These are phyloP conservation scores for Neospora caninum DNA, from an alignment of 169 alveolate species.

Conservation along the genomic window DNA sequence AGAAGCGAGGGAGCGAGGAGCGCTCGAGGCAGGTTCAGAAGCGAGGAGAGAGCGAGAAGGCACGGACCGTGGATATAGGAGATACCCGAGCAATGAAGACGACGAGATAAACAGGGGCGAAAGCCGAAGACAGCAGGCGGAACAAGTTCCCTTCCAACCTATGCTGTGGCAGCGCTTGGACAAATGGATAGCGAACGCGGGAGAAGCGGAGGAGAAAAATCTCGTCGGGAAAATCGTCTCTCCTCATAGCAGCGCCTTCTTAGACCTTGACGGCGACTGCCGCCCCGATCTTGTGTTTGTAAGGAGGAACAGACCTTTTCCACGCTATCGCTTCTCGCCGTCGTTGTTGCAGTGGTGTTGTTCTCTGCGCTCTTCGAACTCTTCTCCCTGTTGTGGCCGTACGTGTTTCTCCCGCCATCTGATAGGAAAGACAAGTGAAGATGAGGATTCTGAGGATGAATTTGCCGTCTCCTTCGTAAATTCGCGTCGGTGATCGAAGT, in stretches of 20 bases:
- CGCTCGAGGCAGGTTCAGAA: too few relatives aligned
- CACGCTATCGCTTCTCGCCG: not conserved
- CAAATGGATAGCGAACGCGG: slow-evolving; percentile 11
- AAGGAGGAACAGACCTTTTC: not conserved
- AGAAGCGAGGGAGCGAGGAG: not conserved
- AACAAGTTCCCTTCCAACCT: not conserved
- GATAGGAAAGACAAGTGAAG: too few relatives aligned
- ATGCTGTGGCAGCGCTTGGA: not conserved
- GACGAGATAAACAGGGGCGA: not conserved
- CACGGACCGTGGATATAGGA: not conserved
- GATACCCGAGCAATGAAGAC: not conserved
- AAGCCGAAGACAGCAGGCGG: not conserved
- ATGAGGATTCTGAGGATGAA: too few relatives aligned
- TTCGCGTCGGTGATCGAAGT: too few relatives aligned
- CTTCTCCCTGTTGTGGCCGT: too few relatives aligned
- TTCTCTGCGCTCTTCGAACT: too few relatives aligned
- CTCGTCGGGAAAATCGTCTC: not conserved
- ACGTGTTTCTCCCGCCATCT: too few relatives aligned
- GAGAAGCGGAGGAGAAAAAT: slow-evolving; percentile 25
- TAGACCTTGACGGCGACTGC: slow-evolving; percentile 55
- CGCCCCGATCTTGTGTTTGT: slow-evolving; percentile 45
- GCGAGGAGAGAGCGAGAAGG: not conserved
- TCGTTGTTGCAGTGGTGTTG: not conserved
- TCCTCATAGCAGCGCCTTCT: slow-evolving; percentile 58
- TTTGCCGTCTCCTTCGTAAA: too few relatives aligned